These are phyloP conservation scores for Aspergillus persii DNA, from an alignment of 2,329 filamentous ascomycete genomes.

Conservation along the genomic window DNA sequence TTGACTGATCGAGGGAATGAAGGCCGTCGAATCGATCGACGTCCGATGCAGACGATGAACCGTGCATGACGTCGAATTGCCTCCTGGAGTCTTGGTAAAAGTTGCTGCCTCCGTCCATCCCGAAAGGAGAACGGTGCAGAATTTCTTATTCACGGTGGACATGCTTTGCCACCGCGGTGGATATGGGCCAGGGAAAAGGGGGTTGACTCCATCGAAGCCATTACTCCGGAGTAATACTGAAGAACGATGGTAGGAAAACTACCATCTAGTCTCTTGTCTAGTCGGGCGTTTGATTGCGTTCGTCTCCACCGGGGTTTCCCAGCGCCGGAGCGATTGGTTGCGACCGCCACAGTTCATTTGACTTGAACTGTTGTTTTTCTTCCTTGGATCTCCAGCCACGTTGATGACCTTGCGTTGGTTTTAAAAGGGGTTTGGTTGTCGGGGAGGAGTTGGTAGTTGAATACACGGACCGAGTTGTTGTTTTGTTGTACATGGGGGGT, in stretches of 20 bases:
- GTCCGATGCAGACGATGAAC: constrained; percentile 16
- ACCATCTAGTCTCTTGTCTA: no score
- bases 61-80: constrained; percentile 21
- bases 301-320: not conserved
- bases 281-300: constrained; percentile 8
- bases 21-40: not conserved
- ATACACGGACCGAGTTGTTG: no score
- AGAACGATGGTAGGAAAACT: not conserved
- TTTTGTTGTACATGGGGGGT: no score
- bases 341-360: not conserved
- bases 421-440: not conserved
- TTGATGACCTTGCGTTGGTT: not conserved
- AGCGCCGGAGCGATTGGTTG: not conserved
- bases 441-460: not conserved
- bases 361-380: no score
- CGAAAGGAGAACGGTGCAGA: constrained; percentile 3
- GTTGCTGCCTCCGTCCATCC: constrained; percentile 6
- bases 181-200: constrained; percentile 1
- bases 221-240: not conserved
- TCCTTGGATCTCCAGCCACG: not conserved
- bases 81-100: not conserved
- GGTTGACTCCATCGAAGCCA: constrained; percentile 13
- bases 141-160: not conserved
- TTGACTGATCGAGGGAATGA: no score
- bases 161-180: constrained; percentile 2